These are phyloP conservation scores for Ophiorrhiza pumila DNA, from an alignment of 257 asterid genomes.

Conservation along the genomic window DNA sequence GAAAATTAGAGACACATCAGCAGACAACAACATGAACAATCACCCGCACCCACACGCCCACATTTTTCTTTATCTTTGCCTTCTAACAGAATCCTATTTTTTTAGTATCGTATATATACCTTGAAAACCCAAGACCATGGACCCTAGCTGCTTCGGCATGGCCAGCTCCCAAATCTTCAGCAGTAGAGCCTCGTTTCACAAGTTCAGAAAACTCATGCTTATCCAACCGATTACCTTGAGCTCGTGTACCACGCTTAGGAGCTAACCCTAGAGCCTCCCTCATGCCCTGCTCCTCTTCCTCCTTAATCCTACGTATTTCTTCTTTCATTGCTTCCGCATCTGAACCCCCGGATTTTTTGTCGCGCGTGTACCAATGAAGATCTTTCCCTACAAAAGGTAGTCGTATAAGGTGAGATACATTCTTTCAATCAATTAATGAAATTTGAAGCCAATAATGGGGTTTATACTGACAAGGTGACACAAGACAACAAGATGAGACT, in stretches of 20 bases:
- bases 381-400: constrained; percentile 66
- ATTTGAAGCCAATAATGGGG: not conserved
- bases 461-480: not conserved
- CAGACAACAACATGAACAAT: not conserved
- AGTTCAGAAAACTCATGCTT: constrained; percentile 94
- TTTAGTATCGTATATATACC: constrained; percentile 35
- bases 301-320: constrained; percentile 86
- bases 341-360: constrained; percentile 46
- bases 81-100: not conserved
- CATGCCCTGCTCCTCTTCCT: constrained; percentile 98
- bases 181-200: constrained; percentile 88
- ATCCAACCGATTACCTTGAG: constrained; percentile 75
- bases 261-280: constrained; percentile 97
- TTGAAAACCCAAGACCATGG: constrained; percentile 83
- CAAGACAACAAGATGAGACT: not conserved
- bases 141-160: constrained; percentile 97
- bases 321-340: constrained; percentile 66
- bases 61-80: too few relatives aligned
- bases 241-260: constrained; percentile 66
- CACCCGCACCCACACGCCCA: not conserved
- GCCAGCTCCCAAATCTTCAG: constrained; percentile 98
- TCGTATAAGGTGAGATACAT: not conserved
- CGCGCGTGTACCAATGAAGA: constrained; percentile 86
- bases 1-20: not conserved
- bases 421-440: not conserved